Conservation (phyloP, 768 basidiomycete species). For the Scleroderma citrinum region DNA sequence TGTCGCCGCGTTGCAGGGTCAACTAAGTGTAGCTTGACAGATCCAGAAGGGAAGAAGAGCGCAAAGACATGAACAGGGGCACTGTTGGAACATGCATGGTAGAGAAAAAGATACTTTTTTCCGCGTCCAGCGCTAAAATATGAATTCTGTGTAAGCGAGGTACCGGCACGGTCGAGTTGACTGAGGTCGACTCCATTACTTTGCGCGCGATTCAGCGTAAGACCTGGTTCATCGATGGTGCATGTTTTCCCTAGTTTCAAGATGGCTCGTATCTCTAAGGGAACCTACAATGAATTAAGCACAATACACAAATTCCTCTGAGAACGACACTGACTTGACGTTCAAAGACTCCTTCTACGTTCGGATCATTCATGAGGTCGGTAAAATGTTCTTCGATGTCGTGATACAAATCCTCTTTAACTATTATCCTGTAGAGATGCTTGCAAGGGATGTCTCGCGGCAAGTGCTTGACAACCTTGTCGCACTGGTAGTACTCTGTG, state of each 20-base stretch:
- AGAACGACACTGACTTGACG: constrained; percentile 55
- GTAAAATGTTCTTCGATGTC: constrained; percentile 89
- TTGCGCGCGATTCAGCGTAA: constrained; percentile 79
- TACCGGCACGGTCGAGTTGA: constrained; percentile 64
- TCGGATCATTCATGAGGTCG: constrained; percentile 87
- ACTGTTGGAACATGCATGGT: constrained; percentile 73
- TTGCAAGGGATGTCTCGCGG: constrained; percentile 73
- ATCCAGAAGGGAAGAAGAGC: constrained; percentile 69
- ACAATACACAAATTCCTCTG: neutral
- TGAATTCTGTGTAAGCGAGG: constrained; percentile 51
- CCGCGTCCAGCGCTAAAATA: constrained; percentile 72
- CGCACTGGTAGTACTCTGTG: constrained; percentile 59
- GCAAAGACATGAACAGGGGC: constrained; percentile 82
- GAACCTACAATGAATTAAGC: constrained; percentile 46
- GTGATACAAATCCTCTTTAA: constrained; percentile 78
- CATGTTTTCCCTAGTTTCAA: constrained; percentile 84
- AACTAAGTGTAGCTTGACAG: constrained; percentile 78
- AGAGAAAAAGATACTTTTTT: constrained; percentile 80
- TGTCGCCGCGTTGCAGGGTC: constrained; percentile 88
- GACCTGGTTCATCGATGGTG: constrained; percentile 51
- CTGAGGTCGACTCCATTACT: constrained; percentile 76
- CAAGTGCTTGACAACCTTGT: constrained; percentile 69
- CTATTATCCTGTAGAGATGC: constrained; percentile 78
- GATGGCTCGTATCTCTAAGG: constrained; percentile 74
- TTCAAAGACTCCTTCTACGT: constrained; percentile 93